A percentile compares a stretch with the other conserved stretches of the same genome.
These are phyloP conservation scores for Penicillium sp. DNA, from an alignment of 2,329 filamentous ascomycete genomes.

Conservation along the genomic window DNA sequence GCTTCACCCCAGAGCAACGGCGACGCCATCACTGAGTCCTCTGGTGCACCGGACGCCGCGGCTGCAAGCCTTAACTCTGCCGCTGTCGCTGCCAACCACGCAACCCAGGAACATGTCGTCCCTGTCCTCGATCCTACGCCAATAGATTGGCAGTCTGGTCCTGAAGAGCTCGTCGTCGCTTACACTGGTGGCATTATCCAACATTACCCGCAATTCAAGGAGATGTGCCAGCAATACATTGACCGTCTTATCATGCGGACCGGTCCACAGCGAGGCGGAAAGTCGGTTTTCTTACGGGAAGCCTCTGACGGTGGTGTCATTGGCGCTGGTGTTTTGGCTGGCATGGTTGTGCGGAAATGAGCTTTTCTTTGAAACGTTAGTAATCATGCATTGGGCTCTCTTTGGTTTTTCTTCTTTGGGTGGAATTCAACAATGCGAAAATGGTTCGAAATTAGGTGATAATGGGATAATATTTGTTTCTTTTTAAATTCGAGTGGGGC, in stretches of 20 bases:
- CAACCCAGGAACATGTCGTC: conserved; percentile 35
- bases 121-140: conserved; percentile 38
- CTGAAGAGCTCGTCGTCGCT: conserved; percentile 69
- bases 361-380: background rate
- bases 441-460: conserved; percentile 38
- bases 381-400: conserved; percentile 4
- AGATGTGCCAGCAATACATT: conserved; percentile 68
- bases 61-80: conserved; percentile 4
- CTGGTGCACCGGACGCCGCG: conserved; percentile 8
- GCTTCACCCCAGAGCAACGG: conserved; percentile 32
- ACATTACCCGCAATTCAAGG: conserved; percentile 73
- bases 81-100: conserved; percentile 6
- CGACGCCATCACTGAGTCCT: conserved; percentile 18
- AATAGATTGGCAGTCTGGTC: conserved; percentile 44
- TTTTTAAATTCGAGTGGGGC: conserved; percentile 29
- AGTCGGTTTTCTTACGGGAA: conserved; percentile 53
- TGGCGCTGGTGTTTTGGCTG: conserved; percentile 56
- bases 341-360: conserved; percentile 43
- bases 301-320: conserved; percentile 57
- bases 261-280: conserved; percentile 47
- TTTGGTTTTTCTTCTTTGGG: background rate
- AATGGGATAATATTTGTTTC: conserved; percentile 60
- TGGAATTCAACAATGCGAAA: conserved; percentile 12
- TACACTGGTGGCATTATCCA: conserved; percentile 79
- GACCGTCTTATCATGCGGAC: conserved; percentile 54